Base-by-base conservation (phyloP, 1,284 basidiomycete genomes). In the Irpex lacteus region DNA sequence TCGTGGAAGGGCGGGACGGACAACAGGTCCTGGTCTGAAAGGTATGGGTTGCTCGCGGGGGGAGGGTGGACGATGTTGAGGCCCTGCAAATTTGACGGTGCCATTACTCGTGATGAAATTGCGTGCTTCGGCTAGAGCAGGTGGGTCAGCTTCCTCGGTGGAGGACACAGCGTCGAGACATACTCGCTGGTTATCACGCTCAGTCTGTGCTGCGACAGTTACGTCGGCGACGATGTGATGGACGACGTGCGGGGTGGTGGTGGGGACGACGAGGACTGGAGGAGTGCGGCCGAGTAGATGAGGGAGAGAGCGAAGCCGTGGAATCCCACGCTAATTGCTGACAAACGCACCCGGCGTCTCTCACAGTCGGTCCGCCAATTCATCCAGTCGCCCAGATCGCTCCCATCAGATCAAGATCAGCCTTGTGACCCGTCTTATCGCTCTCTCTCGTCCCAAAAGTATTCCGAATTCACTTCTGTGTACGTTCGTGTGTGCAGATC, bases 11-110 rank as follows among this genome's bases (percentile, higher is more conserved):
- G 78, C 19, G 84, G 82, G 1, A 85, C 79, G 0, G 85, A 77
- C 63, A 91, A 82, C 50, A 91, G 80, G 66, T 90, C 87, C 70
- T 83, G 83, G 72, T 85, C 79, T 50, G 76, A 71, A 55, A 75
- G 63, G 49, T 80, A 76, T 6, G 80, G 66, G 59, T 80, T 71
- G 26, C 80, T 72, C 18, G 80, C 79, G 13, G 77, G 73, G 49
- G 84, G 77, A 62, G 77, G 74, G 60, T 88, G 87, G 60, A 94
- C 82, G 75, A 92, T 79, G 76, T 93, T 92, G 72, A 94, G 87
- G 21, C 91, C 91, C 65, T 91, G 86, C 9, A 93, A 78, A 64
- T 82, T 84, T n/a, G 87, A 77, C 37, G 87, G 79, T 72, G 85
- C 80, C 84, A 86, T 84, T 61, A 34, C 34, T 59, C 19, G 63